A percentile compares a stretch with the other conserved stretches of the same genome.
These are phyloP conservation scores for Candida gigantensis DNA, from an alignment of 1,139 yeast species.

Conservation along the genomic window DNA sequence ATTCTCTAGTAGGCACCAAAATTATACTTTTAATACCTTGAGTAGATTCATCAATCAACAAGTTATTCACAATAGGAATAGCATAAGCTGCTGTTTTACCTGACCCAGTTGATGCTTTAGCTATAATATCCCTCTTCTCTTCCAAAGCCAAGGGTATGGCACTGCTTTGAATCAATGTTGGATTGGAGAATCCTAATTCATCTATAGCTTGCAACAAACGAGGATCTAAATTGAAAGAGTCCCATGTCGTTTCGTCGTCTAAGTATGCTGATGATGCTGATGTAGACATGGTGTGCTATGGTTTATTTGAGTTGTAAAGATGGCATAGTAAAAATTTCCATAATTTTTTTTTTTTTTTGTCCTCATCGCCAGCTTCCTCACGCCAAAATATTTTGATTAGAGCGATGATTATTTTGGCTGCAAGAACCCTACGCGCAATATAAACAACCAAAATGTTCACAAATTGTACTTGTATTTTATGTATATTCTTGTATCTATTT, in stretches of 20 bases:
- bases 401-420: too few species aligned
- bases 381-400: too few species aligned
- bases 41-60: slow-evolving; percentile 41
- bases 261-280: slow-evolving; percentile 66
- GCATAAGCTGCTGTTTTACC: slow-evolving; percentile 88
- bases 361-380: too few species aligned
- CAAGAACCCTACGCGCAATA: too few species aligned
- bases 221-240: slow-evolving; percentile 71
- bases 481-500: too few species aligned
- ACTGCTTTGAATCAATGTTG: slow-evolving; percentile 86
- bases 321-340: not conserved
- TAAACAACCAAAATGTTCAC: too few species aligned
- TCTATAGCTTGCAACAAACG: slow-evolving; percentile 83
- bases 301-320: slow-evolving; percentile 2
- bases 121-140: slow-evolving; percentile 83
- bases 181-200: slow-evolving; percentile 76
- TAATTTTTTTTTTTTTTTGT: not conserved
- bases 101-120: slow-evolving; percentile 87
- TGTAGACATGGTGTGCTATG: slow-evolving; percentile 8
- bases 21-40: slow-evolving; percentile 51
- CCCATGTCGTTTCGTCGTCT: slow-evolving; percentile 73
- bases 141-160: slow-evolving; percentile 91
- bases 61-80: slow-evolving; percentile 73
- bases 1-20: slow-evolving; percentile 83
- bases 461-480: not conserved